Conservation (phyloP, 352 stramenopile species). For the Phytophthora europaea region DNA sequence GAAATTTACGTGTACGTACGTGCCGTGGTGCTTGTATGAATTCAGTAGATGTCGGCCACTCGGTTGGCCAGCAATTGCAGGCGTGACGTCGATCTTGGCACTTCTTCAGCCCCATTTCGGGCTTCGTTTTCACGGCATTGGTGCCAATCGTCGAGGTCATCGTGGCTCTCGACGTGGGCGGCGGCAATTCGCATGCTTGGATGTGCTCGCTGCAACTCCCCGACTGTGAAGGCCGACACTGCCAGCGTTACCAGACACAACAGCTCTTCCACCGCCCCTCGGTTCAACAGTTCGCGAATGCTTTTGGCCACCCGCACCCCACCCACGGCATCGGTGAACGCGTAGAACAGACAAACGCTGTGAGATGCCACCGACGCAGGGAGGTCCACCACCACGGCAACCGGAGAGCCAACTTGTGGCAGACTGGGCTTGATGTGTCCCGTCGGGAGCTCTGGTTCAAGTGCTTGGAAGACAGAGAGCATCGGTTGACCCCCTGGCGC, state of each 20-base stretch:
- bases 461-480: slow-evolving; percentile 37
- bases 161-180: slow-evolving; percentile 26
- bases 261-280: slow-evolving; percentile 28
- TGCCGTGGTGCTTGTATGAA: neutral
- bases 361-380: slow-evolving; percentile 18
- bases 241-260: slow-evolving; percentile 35
- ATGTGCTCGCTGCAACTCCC: slow-evolving; percentile 31
- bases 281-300: slow-evolving; percentile 26
- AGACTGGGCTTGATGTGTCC: slow-evolving; percentile 33
- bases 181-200: slow-evolving; percentile 31
- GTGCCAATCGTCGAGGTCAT: slow-evolving; percentile 11
- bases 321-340: slow-evolving; percentile 18
- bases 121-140: slow-evolving; percentile 3
- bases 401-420: slow-evolving; percentile 4
- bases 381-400: slow-evolving; percentile 17
- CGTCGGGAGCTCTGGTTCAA: slow-evolving; percentile 41
- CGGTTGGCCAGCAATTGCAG: slow-evolving; percentile 16
- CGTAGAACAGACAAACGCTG: slow-evolving; percentile 35
- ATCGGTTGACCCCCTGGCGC: slow-evolving; percentile 21
- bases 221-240: slow-evolving; percentile 24
- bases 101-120: neutral
- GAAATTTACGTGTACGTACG: neutral
- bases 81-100: neutral
- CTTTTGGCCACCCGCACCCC: slow-evolving; percentile 23
- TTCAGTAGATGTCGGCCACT: slow-evolving; percentile 25